Evolutionary conservation across 805 yeast genomes (phyloP), one percentile per base, ranked within the genome.

Genomic region (Maudiozyma pseudohumilis): DNA sequence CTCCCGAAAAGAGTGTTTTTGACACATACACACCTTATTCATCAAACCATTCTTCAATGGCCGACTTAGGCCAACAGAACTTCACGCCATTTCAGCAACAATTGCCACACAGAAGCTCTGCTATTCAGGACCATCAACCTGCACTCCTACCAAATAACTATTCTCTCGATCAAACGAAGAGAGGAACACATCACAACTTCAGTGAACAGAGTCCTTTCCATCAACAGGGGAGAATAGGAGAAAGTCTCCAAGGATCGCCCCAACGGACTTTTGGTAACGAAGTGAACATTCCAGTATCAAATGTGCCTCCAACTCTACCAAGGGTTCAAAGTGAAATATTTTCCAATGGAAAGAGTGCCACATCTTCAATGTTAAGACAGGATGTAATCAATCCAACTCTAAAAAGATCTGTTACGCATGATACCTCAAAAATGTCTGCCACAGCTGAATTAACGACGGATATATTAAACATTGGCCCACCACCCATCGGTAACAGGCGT

Each of bases 21-120:
- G 77, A 84, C 36, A 80, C 76, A 40, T 80, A 76, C 55, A 77
- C 81, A 27, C 87, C 88, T 1, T 63, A 72, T 2, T 63, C 77
- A n/a, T 78, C 87, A 2, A 66, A 87, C 46, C 72, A 64, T 28
- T 64, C 69, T 2, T 69, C 76, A 2, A 55, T 52, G 17, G 38
- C 59, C 16, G 73, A 70, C 44, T 45, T 61, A 16, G 38, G 49
- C 11, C 55, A 55, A 31, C 50, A 39, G n/a, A 35, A 44, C 24
- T 46, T 53, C 28, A 47, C 53, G 6, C 55, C 56, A 15, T 49
- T 39, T 23, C 47, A 46, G 15, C 39, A 36, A 11, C 41, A 38
- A 21, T 12, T 21, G 6, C 35, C 40, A 18, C 33, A 35, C 21
- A 29, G 35, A 2, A 25, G 17, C 13, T 11, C 25, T 3, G 26